Evolutionary conservation across 2,329 filamentous ascomycete species (phyloP).

Genomic region (Aaosphaeria arxii): DNA sequence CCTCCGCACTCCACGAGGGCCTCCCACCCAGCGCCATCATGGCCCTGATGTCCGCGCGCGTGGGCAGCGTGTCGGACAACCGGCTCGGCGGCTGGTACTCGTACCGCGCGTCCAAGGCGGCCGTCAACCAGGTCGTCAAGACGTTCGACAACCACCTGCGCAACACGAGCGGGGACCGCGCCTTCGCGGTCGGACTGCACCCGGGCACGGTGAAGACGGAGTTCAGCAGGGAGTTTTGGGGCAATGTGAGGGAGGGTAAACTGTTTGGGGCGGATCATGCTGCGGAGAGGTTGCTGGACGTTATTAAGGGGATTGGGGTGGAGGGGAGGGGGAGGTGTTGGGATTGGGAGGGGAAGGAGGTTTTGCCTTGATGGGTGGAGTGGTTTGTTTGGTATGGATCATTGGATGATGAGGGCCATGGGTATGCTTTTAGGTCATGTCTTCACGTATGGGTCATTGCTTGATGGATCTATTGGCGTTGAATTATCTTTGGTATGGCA

Average conservation of each 20-base stretch:
- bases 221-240: slow-evolving; percentile 71
- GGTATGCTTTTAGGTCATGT: too few relatives aligned
- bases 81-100: slow-evolving; percentile 75
- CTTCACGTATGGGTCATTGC: too few relatives aligned
- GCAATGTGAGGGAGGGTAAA: slow-evolving; percentile 57
- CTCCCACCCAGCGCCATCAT: slow-evolving; percentile 57
- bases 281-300: slow-evolving; percentile 61
- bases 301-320: slow-evolving; percentile 65
- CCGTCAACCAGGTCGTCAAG: slow-evolving; percentile 67
- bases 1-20: slow-evolving; percentile 32
- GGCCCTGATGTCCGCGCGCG: slow-evolving; percentile 74
- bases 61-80: slow-evolving; percentile 73
- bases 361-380: slow-evolving; percentile 25
- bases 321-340: slow-evolving; percentile 37
- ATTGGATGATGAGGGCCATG: too few relatives aligned
- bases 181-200: slow-evolving; percentile 69
- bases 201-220: slow-evolving; percentile 78
- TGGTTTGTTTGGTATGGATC: too few relatives aligned
- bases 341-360: slow-evolving; percentile 40
- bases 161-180: slow-evolving; percentile 57
- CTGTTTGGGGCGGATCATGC: slow-evolving; percentile 67
- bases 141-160: slow-evolving; percentile 67
- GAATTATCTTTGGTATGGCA: too few relatives aligned
- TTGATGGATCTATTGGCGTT: too few relatives aligned
- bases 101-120: slow-evolving; percentile 75